Conservation (phyloP, 805 yeast genomes). For the Vanderwaltozyma polyspora region DNA sequence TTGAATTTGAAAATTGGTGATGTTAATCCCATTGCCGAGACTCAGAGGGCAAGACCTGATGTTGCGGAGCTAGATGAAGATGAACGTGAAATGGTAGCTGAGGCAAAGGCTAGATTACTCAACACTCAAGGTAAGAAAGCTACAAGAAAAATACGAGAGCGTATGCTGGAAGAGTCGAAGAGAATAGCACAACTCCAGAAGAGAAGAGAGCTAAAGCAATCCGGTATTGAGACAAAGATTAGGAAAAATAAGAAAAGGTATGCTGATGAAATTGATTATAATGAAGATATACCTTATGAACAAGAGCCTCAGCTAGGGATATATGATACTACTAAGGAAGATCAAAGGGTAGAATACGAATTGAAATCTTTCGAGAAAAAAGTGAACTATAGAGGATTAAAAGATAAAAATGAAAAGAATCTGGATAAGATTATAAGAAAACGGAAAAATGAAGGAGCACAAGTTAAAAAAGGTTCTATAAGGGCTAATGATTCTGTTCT, state of each 20-base stretch:
- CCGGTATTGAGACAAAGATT: constrained; percentile 50
- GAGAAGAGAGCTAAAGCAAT: constrained; percentile 69
- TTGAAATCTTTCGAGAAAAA: constrained; percentile 32
- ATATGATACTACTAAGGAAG: constrained; percentile 59
- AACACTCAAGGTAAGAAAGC: constrained; percentile 94
- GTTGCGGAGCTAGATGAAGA: constrained; percentile 73
- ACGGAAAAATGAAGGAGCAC: constrained; percentile 17
- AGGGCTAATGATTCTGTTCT: constrained; percentile 8
- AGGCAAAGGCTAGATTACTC: constrained; percentile 83
- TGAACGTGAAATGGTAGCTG: constrained; percentile 86
- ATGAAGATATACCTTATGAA: constrained; percentile 74
- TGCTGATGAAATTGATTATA: constrained; percentile 63
- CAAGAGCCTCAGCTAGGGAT: constrained; percentile 55
- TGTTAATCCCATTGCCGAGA: constrained; percentile 61
- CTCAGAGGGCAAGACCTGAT: constrained; percentile 74
- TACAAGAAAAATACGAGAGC: constrained; percentile 75
- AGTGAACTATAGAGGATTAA: constrained; percentile 37
- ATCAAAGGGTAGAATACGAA: constrained; percentile 28
- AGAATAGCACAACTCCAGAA: constrained; percentile 67
- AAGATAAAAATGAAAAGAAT: constrained; percentile 26
- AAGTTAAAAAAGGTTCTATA: constrained; percentile 2
- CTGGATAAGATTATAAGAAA: constrained; percentile 19
- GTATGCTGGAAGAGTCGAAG: constrained; percentile 68
- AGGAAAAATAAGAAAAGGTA: constrained; percentile 42
- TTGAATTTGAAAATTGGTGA: constrained; percentile 37